A percentile compares a stretch with the other conserved stretches of the same genome.
Evolutionary conservation across 192 early-diverging fungal genomes (phyloP).

Genomic region (Linnemannia exigua): DNA sequence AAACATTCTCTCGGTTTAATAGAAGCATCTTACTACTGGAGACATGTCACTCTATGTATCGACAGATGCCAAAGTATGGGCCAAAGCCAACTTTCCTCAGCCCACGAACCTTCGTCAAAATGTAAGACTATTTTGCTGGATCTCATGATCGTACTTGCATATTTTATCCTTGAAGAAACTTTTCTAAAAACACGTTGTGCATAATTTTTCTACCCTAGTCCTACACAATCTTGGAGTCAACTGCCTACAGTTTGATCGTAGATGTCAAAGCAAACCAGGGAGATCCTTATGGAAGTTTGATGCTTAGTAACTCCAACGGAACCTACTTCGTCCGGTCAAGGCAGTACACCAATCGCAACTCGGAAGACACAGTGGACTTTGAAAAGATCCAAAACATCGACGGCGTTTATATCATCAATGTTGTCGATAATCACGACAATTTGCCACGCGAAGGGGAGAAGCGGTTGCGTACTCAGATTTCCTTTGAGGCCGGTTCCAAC

Average conservation of each 20-base stretch:
- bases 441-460: conserved; percentile 59
- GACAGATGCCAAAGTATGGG: conserved; percentile 75
- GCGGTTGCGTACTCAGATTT: conserved; percentile 78
- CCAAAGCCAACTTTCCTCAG: conserved; percentile 69
- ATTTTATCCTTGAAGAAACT: neutral
- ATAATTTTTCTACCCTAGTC: conserved; percentile 52
- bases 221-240: conserved; percentile 91
- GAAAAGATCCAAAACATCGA: conserved; percentile 87
- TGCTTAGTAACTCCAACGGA: conserved; percentile 91
- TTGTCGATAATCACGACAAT: conserved; percentile 84
- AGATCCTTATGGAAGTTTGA: conserved; percentile 76
- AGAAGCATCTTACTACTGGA: conserved; percentile 57
- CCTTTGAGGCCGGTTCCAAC: conserved; percentile 87
- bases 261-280: conserved; percentile 69
- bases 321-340: conserved; percentile 85
- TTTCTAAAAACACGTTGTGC: neutral
- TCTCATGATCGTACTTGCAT: neutral
- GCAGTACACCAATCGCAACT: conserved; percentile 85
- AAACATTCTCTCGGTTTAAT: neutral
- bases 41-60: conserved; percentile 77
- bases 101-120: conserved; percentile 34
- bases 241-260: conserved; percentile 78
- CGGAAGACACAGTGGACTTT: conserved; percentile 86
- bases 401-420: conserved; percentile 89
- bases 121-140: neutral